Conservation (phyloP, 306 rosid genomes). For the Prinsepia uniflora region DNA sequence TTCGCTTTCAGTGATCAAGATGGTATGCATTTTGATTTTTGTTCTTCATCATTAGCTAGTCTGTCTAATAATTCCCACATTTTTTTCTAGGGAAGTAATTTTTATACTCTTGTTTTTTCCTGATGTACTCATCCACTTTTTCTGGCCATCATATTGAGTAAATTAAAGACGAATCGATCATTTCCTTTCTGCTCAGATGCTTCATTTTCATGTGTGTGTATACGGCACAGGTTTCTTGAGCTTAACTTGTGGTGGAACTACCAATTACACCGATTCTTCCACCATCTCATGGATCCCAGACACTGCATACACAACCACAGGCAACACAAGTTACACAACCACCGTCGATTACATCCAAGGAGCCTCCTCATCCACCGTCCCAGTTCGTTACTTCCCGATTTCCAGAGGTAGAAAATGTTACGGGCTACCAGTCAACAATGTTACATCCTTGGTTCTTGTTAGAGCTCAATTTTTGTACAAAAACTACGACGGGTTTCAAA, state of each 20-base stretch:
- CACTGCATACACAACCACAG: slow-evolving; percentile 49
- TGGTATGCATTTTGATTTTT: slow-evolving; percentile 43
- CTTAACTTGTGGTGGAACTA: slow-evolving; percentile 79
- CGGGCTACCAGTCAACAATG: slow-evolving; percentile 44
- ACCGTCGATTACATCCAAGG: slow-evolving; percentile 34
- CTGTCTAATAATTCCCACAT: neutral
- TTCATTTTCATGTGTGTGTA: slow-evolving; percentile 19
- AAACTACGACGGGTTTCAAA: slow-evolving; percentile 67
- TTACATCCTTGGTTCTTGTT: slow-evolving; percentile 59
- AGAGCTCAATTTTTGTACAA: slow-evolving; percentile 71
- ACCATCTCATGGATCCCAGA: slow-evolving; percentile 76
- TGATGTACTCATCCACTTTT: no score
- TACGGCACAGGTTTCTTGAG: slow-evolving; percentile 74
- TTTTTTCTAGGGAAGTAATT: neutral
- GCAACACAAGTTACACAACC: slow-evolving; percentile 45
- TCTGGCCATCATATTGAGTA: no score
- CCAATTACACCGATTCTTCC: slow-evolving; percentile 50
- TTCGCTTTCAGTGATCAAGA: slow-evolving; percentile 50
- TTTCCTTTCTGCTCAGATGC: neutral
- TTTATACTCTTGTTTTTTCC: no score
- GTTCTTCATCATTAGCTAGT: neutral
- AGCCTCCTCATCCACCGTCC: slow-evolving; percentile 31
- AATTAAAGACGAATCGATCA: no score
- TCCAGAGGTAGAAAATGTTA: slow-evolving; percentile 49
- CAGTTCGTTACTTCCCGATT: slow-evolving; percentile 57